These are phyloP conservation scores for Verticillium klebahnii DNA, from an alignment of 2,329 filamentous ascomycete species.

Conservation along the genomic window DNA sequence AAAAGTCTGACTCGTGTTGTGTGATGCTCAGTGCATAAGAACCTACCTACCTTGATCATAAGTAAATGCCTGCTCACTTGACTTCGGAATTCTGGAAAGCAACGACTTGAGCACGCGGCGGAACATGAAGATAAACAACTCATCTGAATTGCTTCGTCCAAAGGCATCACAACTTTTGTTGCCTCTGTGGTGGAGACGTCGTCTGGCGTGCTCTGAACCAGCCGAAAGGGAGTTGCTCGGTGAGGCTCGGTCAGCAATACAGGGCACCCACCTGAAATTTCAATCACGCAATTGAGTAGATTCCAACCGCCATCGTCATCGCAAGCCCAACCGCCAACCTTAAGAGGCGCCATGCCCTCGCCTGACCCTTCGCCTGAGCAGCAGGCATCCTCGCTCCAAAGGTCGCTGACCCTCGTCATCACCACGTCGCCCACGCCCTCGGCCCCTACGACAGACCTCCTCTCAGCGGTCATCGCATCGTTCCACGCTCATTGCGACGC, in stretches of 20 bases:
- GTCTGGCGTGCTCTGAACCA: too few species aligned
- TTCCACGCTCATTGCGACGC: slow-evolving; percentile 36
- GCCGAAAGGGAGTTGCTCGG: not conserved
- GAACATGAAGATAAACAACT: too few species aligned
- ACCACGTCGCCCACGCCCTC: slow-evolving; percentile 54
- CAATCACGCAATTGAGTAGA: not conserved
- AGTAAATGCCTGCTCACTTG: too few species aligned
- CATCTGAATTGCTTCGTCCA: not conserved
- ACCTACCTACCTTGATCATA: too few species aligned
- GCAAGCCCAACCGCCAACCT: not conserved
- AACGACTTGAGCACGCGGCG: too few species aligned
- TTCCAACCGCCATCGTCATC: not conserved
- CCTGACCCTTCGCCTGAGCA: not conserved
- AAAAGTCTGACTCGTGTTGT: too few species aligned
- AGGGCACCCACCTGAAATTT: not conserved
- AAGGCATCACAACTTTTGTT: not conserved
- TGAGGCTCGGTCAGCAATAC: not conserved
- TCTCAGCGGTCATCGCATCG: slow-evolving; percentile 40
- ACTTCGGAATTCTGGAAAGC: too few species aligned
- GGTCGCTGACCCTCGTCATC: slow-evolving; percentile 38
- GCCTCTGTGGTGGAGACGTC: too few species aligned
- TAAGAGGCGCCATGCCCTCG: not conserved
- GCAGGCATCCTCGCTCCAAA: not conserved
- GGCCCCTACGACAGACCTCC: slow-evolving; percentile 45
- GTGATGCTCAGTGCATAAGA: too few species aligned